These are phyloP conservation scores for Cryptosporidium viatorum DNA, from an alignment of 169 alveolate species.

Conservation along the genomic window DNA sequence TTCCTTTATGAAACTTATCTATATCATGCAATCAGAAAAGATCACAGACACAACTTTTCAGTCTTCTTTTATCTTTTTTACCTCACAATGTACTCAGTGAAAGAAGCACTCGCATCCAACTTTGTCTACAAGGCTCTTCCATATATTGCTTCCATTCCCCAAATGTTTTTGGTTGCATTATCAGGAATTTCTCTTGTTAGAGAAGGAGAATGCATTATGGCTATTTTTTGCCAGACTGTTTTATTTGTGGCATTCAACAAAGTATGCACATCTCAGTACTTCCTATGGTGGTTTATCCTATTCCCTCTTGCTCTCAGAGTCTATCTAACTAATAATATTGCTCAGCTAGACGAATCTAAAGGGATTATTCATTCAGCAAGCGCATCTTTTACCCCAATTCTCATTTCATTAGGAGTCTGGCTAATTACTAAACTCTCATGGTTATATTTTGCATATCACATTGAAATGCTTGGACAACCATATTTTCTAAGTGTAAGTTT, in stretches of 20 bases:
- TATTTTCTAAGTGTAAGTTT: conserved; percentile 77
- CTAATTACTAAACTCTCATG: conserved; percentile 79
- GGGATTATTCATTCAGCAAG: conserved; percentile 53
- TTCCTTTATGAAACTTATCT: conserved; percentile 94
- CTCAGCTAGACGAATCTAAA: conserved; percentile 58
- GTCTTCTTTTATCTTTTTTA: conserved; percentile 94
- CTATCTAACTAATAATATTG: conserved; percentile 75
- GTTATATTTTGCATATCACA: conserved; percentile 78
- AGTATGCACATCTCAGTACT: conserved; percentile 95
- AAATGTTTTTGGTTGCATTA: conserved; percentile 79
- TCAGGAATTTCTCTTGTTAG: conserved; percentile 82
- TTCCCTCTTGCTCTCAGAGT: conserved; percentile 84
- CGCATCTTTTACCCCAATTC: conserved; percentile 32
- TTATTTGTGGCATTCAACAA: conserved; percentile 94
- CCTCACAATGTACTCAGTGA: conserved; percentile 81
- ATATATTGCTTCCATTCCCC: conserved; percentile 83
- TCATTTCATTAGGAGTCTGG: conserved; percentile 77
- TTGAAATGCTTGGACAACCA: conserved; percentile 79
- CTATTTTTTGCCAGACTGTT: conserved; percentile 88
- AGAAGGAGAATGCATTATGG: conserved; percentile 79
- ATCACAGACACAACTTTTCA: conserved; percentile 97
- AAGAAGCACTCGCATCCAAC: conserved; percentile 70
- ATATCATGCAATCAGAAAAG: conserved; percentile 95
- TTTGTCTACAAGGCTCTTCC: conserved; percentile 78
- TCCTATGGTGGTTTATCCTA: conserved; percentile 90